phyloP scores from a whole-genome alignment of 148 eudicot genomes.

The Bassia scoparia region DNA sequence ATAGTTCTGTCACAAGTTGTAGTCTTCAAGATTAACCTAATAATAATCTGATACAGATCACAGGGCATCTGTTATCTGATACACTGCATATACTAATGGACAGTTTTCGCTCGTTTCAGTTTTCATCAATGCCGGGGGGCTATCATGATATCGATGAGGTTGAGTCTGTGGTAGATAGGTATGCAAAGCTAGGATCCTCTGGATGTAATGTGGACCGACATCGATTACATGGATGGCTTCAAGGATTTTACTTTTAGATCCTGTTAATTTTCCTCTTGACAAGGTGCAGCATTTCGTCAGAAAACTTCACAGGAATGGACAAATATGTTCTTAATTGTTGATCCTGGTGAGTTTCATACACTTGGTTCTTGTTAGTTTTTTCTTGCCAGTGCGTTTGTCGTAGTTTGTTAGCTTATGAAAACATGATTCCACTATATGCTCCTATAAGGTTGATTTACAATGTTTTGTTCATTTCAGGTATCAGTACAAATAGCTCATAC shows the following conservation, averaged over 20 bases:
- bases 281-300: slow-evolving; percentile 54
- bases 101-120: slow-evolving; percentile 24
- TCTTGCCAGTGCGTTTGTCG: too few relatives aligned
- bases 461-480: slow-evolving; percentile 37
- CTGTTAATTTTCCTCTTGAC: slow-evolving; percentile 51
- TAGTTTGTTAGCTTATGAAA: too few relatives aligned
- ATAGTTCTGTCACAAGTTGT: too few relatives aligned
- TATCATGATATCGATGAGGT: slow-evolving; percentile 35
- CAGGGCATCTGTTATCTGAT: not conserved
- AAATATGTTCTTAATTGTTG: slow-evolving; percentile 67
- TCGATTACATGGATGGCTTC: slow-evolving; percentile 53
- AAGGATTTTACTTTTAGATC: slow-evolving; percentile 50
- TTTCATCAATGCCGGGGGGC: slow-evolving; percentile 76
- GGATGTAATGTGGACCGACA: slow-evolving; percentile 59
- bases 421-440: too few relatives aligned
- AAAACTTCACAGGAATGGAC: slow-evolving; percentile 59
- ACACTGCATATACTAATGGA: not conserved
- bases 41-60: too few relatives aligned
- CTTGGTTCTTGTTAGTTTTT: not conserved
- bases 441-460: too few relatives aligned
- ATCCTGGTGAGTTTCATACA: slow-evolving; percentile 55
- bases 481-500: slow-evolving; percentile 54
- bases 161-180: slow-evolving; percentile 38
- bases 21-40: too few relatives aligned
- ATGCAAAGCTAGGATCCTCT: slow-evolving; percentile 37